Conservation (phyloP, 805 yeast genomes). For the Torulaspora maleeae region DNA sequence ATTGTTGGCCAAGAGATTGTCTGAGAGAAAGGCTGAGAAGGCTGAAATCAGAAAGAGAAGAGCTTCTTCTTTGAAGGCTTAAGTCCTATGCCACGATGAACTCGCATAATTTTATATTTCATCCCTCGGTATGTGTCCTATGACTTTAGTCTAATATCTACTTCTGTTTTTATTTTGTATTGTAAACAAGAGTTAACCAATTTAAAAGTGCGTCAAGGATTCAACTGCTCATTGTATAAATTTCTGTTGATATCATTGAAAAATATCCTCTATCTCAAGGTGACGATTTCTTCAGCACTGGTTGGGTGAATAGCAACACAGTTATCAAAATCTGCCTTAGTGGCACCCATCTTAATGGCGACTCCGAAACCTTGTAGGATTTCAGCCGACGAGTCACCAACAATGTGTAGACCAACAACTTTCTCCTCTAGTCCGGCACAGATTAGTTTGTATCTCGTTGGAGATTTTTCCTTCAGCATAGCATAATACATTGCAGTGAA, state of each 20-base stretch:
- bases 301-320: slow-evolving; percentile 99
- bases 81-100: slow-evolving; percentile 30
- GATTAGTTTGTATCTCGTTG: slow-evolving; percentile 81
- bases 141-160: slow-evolving; percentile 16
- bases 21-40: slow-evolving; percentile 97
- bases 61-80: slow-evolving; percentile 97
- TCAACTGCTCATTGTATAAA: background rate
- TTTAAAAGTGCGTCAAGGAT: slow-evolving; percentile 3
- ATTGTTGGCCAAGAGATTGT: slow-evolving; percentile 95
- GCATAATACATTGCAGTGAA: slow-evolving; percentile 94
- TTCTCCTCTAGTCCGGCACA: slow-evolving; percentile 78
- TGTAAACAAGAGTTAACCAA: slow-evolving; percentile 18
- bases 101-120: slow-evolving; percentile 18
- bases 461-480: slow-evolving; percentile 72
- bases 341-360: slow-evolving; percentile 98
- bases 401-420: slow-evolving; percentile 90
- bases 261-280: slow-evolving; percentile 36
- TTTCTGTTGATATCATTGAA: slow-evolving; percentile 20
- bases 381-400: slow-evolving; percentile 88
- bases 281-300: slow-evolving; percentile 94
- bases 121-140: slow-evolving; percentile 11
- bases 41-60: slow-evolving; percentile 99
- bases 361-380: slow-evolving; percentile 98
- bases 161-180: slow-evolving; percentile 18
- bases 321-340: slow-evolving; percentile 89